Evolutionary conservation across 768 basidiomycete species (phyloP), one percentile per base, ranked within the genome.

Genomic region (Pleurotus sapidus): DNA sequence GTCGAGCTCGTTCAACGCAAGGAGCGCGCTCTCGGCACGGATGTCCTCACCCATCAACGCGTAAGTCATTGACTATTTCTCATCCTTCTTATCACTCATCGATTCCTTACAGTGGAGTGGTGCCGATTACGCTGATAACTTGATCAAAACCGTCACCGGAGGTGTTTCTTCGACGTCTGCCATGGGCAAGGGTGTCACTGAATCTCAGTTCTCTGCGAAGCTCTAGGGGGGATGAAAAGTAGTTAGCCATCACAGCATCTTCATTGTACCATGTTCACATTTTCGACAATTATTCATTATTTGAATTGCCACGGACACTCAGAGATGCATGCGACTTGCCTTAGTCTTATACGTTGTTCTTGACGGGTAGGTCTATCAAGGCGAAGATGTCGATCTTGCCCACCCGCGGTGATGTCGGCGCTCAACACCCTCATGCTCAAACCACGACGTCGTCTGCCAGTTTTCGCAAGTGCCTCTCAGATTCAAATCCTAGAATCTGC

Each of bases 171-270:
- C 93, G 48, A 98, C 96, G 8, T 84, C 95, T n/a, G 96, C 97
- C n/a, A 98, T 98, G 96, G 97, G 96, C 49, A 86, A 87, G 64
- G 96, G 96, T 56, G 94, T 96, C 27, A 97, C 95, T 0, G 95
- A 97, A 75, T 73, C 86, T 38, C 95, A 96, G 71, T 97, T 96
- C 74, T 66, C 63, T 59, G 48, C 74, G 34, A 84, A 77, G 65
- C 64, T 84, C 60, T 84, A 64, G 74, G 49, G 50, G 15, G 3
- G 27, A 9, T 6, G n/a, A 24, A 34, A 34, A 34, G 30, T 34
- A 34, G 30, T 34, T 34, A 34, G 30, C 30, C 30, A 34, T 34
- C 30, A 34, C 30, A 34, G 30, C 30, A 34, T 34, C 30, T 34
- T 34, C 30, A 34, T 34, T 34, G 30, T 34, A 34, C 9, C 30